phyloP scores from a whole-genome alignment of 768 basidiomycete genomes.

The Termitomyces sp. region DNA sequence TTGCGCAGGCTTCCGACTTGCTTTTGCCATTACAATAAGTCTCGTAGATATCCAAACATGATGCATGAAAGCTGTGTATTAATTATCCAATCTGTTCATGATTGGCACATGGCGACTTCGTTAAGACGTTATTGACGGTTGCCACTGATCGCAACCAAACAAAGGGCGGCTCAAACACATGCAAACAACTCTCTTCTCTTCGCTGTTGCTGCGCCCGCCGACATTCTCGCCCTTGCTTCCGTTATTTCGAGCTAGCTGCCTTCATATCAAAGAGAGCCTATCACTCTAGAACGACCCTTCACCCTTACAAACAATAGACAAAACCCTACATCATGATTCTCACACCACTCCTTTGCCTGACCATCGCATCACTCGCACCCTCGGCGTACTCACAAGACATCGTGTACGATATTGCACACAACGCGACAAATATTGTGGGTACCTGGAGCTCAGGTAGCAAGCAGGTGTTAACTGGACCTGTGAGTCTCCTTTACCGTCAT shows the following conservation, averaged over 20 bases:
- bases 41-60: not conserved
- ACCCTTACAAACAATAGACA: conserved; percentile 10
- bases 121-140: not conserved
- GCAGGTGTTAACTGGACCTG: conserved; percentile 76
- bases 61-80: too few relatives aligned
- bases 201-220: conserved; percentile 15
- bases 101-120: not conserved
- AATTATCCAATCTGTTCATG: not conserved
- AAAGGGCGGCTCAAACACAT: conserved; percentile 14
- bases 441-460: conserved; percentile 86
- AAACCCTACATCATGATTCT: conserved; percentile 33
- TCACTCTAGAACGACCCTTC: not conserved
- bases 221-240: conserved; percentile 11
- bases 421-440: conserved; percentile 67
- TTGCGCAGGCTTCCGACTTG: not conserved
- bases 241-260: conserved; percentile 9
- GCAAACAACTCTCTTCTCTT: conserved; percentile 13
- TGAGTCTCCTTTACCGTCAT: conserved; percentile 38
- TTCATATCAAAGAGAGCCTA: conserved; percentile 6
- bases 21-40: not conserved
- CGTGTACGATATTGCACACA: conserved; percentile 44
- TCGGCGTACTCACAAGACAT: conserved; percentile 35
- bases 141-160: conserved; percentile 2
- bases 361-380: conserved; percentile 34
- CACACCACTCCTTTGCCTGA: conserved; percentile 32